Evolutionary conservation across 192 early-diverging fungal genomes (phyloP), one percentile per base, ranked within the genome.

Genomic region (Coemansia sp.): DNA sequence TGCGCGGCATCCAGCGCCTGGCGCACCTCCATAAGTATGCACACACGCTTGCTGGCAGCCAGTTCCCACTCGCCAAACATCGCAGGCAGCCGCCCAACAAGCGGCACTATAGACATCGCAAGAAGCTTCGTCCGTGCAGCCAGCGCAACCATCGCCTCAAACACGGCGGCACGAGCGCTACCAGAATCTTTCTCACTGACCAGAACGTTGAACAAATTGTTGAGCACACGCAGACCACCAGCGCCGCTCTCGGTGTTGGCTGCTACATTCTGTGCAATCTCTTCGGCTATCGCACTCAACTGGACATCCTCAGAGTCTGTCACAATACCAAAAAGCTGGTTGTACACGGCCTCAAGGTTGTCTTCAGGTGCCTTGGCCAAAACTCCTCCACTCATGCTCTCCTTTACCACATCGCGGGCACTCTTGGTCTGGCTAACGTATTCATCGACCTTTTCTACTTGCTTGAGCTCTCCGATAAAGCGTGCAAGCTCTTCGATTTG

Each of bases 121-220:
- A 77, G 42, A 64, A 59, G 43, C 31, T 64, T 20, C 37, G 79
- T 80, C 53, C 89, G 78, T 33, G 84, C 80, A 18, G 93, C 94
- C 67, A 92, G 84, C 39, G 85, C 84, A 26, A 95, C 81, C 66
- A 97, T 90, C 61, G 87, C 81, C 45, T 80, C 58, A 70, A 93
- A 95, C 61, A 91, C 89, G 23, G 65, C 68, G 82, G 87, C 33
- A 88, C 88, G 58, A 83, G 83, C 58, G 83, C 59, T 20, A 72
- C 84, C 67, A 52, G 70, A 74, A 7, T 49, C 13, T 7, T 51
- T 16, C 40, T 70, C 71, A 40, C 85, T 85, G 31, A 91, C 79
- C 59, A 88, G 83, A 26, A 51, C 25, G 80, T 95, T 95, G 86
- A 92, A 98, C 58, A 96, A 83, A 83, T 93, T 95, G 69, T 78